Evolutionary conservation across 108 stramenopile genomes (phyloP).

Genomic region (Chaetoceros tenuissimus): DNA sequence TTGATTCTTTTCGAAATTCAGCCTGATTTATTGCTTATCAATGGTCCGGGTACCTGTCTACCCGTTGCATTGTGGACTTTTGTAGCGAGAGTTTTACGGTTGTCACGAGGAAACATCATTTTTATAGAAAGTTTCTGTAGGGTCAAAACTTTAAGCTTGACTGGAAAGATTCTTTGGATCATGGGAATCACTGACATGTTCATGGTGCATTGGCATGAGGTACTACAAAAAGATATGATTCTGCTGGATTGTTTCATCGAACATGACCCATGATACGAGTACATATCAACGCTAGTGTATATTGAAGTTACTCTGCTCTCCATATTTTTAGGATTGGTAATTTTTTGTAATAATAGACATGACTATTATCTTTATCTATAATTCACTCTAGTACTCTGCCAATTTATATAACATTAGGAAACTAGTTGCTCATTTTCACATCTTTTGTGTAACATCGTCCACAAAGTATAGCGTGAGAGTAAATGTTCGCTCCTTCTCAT

Average conservation of each 20-base stretch:
- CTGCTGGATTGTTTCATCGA: background rate
- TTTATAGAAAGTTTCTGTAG: slow-evolving; percentile 87
- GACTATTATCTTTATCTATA: no score
- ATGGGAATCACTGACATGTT: slow-evolving; percentile 62
- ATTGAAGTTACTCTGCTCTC: no score
- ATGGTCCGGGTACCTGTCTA: slow-evolving; percentile 86
- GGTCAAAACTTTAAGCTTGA: slow-evolving; percentile 70
- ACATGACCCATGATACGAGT: no score
- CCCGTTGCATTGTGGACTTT: slow-evolving; percentile 36
- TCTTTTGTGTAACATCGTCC: no score
- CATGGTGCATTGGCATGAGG: slow-evolving; percentile 79
- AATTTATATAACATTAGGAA: no score
- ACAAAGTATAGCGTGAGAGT: slow-evolving; percentile 81
- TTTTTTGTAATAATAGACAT: no score
- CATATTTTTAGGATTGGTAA: no score
- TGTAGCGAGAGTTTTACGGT: slow-evolving; percentile 41
- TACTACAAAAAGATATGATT: slow-evolving; percentile 21
- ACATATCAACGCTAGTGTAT: no score
- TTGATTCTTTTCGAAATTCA: slow-evolving; percentile 26
- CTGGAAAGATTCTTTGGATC: slow-evolving; percentile 79
- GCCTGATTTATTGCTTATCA: slow-evolving; percentile 68
- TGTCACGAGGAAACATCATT: slow-evolving; percentile 42
- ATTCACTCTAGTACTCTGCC: no score
- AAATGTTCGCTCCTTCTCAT: slow-evolving; percentile 82
- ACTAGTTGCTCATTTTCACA: no score